These are phyloP conservation scores for Pythium scleroteichum DNA, from an alignment of 352 stramenopile genomes.

Conservation along the genomic window DNA sequence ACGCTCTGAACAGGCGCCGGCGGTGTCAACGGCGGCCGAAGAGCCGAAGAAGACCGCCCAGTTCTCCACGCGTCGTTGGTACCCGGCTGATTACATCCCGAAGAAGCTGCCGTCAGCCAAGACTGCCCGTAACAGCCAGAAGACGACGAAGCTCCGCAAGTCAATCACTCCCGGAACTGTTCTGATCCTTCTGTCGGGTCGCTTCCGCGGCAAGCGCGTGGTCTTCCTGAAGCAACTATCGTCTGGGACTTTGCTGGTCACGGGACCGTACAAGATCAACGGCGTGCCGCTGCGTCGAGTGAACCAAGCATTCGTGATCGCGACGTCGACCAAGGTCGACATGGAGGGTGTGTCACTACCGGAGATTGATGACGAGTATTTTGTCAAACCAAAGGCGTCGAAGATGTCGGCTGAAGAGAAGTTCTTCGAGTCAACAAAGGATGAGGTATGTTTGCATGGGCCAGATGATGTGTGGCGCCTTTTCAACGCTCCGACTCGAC, in stretches of 20 bases:
- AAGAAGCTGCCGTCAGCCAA: constrained; percentile 66
- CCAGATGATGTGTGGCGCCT: too few species aligned
- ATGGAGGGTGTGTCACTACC: constrained; percentile 89
- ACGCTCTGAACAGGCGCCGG: constrained; percentile 7
- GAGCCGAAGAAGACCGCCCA: constrained; percentile 7
- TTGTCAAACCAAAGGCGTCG: constrained; percentile 79
- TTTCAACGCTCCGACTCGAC: too few species aligned
- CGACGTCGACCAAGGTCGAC: constrained; percentile 96
- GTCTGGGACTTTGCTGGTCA: constrained; percentile 94
- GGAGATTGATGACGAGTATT: constrained; percentile 94
- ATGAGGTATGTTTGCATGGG: constrained; percentile 23
- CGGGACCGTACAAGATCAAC: constrained; percentile 97
- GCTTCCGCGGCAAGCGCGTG: constrained; percentile 98
- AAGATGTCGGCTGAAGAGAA: constrained; percentile 85
- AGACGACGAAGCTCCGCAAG: constrained; percentile 92
- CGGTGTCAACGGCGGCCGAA: constrained; percentile 9
- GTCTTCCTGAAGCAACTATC: constrained; percentile 97
- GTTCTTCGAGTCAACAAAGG: constrained; percentile 78
- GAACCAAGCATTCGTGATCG: constrained; percentile 98
- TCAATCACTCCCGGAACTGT: constrained; percentile 97
- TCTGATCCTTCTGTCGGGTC: constrained; percentile 96
- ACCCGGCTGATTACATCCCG: constrained; percentile 67
- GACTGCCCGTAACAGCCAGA: constrained; percentile 73
- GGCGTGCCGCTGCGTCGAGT: constrained; percentile 95
- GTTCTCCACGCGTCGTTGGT: constrained; percentile 44